Conservation (phyloP, 257 asterid species). For the Przewalskia tangutica region DNA sequence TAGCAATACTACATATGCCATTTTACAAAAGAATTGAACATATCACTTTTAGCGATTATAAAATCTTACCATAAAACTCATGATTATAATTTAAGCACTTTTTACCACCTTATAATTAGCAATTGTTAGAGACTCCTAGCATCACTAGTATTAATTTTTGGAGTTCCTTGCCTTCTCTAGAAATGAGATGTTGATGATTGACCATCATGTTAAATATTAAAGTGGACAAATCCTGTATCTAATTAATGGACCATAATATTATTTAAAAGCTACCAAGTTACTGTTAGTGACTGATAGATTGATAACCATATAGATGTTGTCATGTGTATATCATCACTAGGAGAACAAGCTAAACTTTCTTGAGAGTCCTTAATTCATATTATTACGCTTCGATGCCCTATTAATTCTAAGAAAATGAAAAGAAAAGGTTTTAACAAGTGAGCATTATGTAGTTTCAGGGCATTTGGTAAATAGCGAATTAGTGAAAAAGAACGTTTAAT, state of each 20-base stretch:
- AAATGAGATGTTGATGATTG: constrained; percentile 28
- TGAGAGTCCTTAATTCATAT: neutral
- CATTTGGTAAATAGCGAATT: neutral
- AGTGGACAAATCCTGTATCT: constrained; percentile 27
- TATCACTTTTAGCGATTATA: constrained; percentile 20
- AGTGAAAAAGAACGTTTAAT: neutral
- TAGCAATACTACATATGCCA: constrained; percentile 3
- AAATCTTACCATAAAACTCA: constrained; percentile 24
- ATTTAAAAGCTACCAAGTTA: constrained; percentile 3
- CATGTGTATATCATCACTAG: neutral
- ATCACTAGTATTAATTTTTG: constrained; percentile 15
- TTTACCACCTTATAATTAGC: constrained; percentile 21
- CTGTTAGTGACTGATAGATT: constrained; percentile 9
- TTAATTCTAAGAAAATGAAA: neutral
- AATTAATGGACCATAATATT: constrained; percentile 19
- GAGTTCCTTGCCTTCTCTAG: constrained; percentile 16
- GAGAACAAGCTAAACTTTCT: neutral
- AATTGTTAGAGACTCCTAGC: constrained; percentile 10
- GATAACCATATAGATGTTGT: neutral
- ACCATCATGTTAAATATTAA: constrained; percentile 29
- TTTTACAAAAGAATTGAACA: constrained; percentile 5
- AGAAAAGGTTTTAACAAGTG: neutral
- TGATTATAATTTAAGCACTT: constrained; percentile 18
- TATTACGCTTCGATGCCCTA: neutral
- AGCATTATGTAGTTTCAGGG: neutral